Conservation (phyloP, 805 yeast genomes). For the Yarrowia yakushimensis region DNA sequence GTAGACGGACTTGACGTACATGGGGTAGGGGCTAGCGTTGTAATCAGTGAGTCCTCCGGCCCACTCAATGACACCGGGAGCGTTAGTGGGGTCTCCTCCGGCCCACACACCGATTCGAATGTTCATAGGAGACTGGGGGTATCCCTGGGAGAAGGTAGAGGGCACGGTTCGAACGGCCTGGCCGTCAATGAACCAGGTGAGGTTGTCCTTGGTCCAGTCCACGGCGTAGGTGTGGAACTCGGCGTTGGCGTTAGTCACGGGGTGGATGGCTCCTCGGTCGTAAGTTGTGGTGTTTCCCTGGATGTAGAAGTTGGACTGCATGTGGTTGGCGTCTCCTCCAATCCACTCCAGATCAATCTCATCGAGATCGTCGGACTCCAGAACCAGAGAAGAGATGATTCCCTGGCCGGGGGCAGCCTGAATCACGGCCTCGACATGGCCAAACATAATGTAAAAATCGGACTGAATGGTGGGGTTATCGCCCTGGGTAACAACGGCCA, state of each 20-base stretch:
- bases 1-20: constrained; percentile 56
- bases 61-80: constrained; percentile 64
- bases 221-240: constrained; percentile 73
- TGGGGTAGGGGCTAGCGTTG: constrained; percentile 47
- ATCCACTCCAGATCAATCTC: constrained; percentile 88
- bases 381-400: constrained; percentile 72
- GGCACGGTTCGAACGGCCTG: constrained; percentile 58
- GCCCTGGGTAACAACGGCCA: constrained; percentile 58
- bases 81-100: constrained; percentile 48
- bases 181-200: constrained; percentile 76
- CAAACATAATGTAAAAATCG: constrained; percentile 83
- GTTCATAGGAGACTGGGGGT: constrained; percentile 84
- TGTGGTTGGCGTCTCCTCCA: constrained; percentile 71
- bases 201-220: constrained; percentile 70
- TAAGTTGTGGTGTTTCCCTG: constrained; percentile 75
- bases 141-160: constrained; percentile 60
- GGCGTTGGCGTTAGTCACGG: constrained; percentile 48
- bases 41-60: constrained; percentile 64
- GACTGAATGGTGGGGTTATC: constrained; percentile 80
- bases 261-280: constrained; percentile 74
- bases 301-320: constrained; percentile 70
- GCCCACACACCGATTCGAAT: constrained; percentile 58
- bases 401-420: constrained; percentile 80
- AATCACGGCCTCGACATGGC: constrained; percentile 68
- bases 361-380: constrained; percentile 82